phyloP scores from a whole-genome alignment of 2,329 filamentous ascomycete species.

The Dactylonectria macrodidyma region DNA sequence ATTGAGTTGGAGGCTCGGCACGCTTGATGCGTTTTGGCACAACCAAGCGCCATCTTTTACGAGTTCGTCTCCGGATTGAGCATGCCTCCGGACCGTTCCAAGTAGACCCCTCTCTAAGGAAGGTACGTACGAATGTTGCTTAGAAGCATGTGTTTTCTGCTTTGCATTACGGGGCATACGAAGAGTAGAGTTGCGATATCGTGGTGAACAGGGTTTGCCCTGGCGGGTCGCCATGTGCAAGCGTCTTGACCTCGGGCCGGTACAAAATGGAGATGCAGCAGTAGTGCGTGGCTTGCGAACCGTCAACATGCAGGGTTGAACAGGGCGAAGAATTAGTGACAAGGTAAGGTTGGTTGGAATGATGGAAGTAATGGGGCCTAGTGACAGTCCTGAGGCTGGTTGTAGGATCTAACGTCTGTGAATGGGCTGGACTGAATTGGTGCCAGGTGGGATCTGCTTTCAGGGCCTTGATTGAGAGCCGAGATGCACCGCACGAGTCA shows the following conservation, averaged over 20 bases:
- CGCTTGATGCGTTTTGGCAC: constrained; percentile 22
- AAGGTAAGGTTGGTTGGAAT: constrained; percentile 2
- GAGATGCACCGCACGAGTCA: background rate
- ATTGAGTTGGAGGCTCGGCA: constrained; percentile 25
- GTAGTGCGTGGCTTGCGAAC: constrained; percentile 36
- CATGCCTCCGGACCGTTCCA: constrained; percentile 10
- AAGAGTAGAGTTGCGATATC: constrained; percentile 18
- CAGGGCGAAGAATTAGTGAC: constrained; percentile 19
- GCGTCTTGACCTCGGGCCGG: constrained; percentile 33
- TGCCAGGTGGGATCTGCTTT: background rate
- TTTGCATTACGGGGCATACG: background rate
- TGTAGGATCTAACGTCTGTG: no score
- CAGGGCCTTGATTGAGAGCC: background rate
- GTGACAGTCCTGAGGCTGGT: background rate
- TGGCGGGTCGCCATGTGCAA: constrained; percentile 31
- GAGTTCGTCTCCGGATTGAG: constrained; percentile 5
- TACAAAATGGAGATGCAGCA: constrained; percentile 38
- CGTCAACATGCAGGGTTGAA: constrained; percentile 31
- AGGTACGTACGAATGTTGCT: background rate
- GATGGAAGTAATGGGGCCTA: background rate
- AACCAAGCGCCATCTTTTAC: constrained; percentile 17
- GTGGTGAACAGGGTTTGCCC: constrained; percentile 32
- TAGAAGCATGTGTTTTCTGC: background rate
- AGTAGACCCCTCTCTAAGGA: constrained; percentile 1
- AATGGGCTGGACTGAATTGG: background rate